Base-by-base conservation (phyloP, 352 stramenopile genomes). In the Phytopythium chamaehyphon region DNA sequence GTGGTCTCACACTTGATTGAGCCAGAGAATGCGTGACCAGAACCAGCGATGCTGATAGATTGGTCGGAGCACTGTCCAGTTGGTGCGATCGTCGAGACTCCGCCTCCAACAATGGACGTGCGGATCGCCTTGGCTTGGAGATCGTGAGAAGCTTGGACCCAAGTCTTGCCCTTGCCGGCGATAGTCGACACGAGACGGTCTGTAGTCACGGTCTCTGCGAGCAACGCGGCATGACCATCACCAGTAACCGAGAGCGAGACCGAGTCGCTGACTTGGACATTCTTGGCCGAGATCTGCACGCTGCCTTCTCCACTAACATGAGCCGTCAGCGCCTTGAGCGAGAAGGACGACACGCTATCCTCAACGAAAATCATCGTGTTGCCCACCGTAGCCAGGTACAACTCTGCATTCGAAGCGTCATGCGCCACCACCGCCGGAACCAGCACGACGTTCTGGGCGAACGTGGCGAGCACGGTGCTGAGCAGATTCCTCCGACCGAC, bases 371-470 rank as follows among this genome's bases (percentile, higher is more conserved):
- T 21, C 40, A 46, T 16, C 2, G 40, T 31, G 40, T 46, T 28
- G 8, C 42, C 42, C 15, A 37, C 23, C 15, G 42, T 8, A 6
- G 42, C 22, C 22, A 48, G 23, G 23, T 22, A 36, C 22, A 48
- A 26, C 22, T 48, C 42, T n/a, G 22, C 14, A 26, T 36, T n/a
- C 8, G 22, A 23, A n/a, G 4, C 42, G 6, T 48, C 42, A 15
- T n/a, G 22, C 22, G n/a, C 24, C 42, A 48, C 22, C 19, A 48
- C 42, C 12, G n/a, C 24, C 3, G 42, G 22, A 7, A 12, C 12
- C 22, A 48, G 42, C 22, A 38, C 42, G 5, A 48, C 42, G 42
- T 48, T 48, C 42, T 48, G 42, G 15, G 42, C 42, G 42, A 36
- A 48, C 24, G 23, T 22, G 6, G 42, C 42, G 24, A 12, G 23